Conservation (phyloP, 192 early-diverging fungal genomes). For the Obelidium mucronatum region DNA sequence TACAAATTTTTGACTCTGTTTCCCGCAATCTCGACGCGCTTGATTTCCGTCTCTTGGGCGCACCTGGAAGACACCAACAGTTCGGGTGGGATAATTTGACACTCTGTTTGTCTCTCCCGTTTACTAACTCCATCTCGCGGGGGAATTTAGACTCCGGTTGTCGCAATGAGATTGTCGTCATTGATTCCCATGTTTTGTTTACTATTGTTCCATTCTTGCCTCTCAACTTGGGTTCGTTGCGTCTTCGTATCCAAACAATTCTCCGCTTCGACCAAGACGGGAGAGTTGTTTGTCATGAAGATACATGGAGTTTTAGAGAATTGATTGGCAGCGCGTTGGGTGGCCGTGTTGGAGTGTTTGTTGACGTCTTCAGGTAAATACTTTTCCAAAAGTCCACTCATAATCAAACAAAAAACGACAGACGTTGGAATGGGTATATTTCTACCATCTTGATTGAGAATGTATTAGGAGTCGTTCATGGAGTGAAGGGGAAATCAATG, state of each 20-base stretch:
- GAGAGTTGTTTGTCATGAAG: slow-evolving; percentile 20
- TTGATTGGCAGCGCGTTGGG: not conserved
- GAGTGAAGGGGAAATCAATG: not conserved
- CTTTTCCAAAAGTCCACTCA: too few species aligned
- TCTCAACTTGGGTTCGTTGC: not conserved
- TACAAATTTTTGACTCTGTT: slow-evolving; percentile 7
- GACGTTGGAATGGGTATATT: not conserved
- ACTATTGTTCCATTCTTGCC: slow-evolving; percentile 23
- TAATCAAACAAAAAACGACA: too few species aligned
- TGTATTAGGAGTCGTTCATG: not conserved
- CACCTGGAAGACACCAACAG: not conserved
- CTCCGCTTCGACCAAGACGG: slow-evolving; percentile 13
- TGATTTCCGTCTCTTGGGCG: not conserved
- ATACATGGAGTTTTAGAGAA: slow-evolving; percentile 15
- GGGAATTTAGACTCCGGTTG: not conserved
- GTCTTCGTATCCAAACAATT: not conserved
- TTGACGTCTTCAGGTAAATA: slow-evolving; percentile 9
- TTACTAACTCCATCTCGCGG: too few species aligned
- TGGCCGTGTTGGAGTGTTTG: not conserved
- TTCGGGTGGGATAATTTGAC: too few species aligned
- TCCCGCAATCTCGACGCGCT: not conserved
- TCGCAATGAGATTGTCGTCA: slow-evolving; percentile 15
- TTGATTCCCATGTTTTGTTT: slow-evolving; percentile 18
- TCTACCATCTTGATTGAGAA: not conserved
- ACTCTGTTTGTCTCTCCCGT: too few species aligned